phyloP scores from a whole-genome alignment of 768 basidiomycete species.

The Rhodosporidiobolus odoratus region DNA sequence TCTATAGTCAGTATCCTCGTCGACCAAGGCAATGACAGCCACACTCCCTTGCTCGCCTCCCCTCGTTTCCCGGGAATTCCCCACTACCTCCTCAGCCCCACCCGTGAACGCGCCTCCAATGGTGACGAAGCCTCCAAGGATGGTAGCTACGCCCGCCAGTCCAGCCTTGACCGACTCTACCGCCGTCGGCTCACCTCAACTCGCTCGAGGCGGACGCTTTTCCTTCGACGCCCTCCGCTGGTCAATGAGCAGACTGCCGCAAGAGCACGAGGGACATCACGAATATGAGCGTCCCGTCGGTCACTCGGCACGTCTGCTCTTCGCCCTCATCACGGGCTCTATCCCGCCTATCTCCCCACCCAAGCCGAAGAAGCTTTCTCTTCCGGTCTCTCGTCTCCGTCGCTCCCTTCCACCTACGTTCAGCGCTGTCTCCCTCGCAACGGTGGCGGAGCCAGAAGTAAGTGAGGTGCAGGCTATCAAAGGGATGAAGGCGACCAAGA shows the following conservation, averaged over 20 bases:
- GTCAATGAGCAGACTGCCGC: neutral
- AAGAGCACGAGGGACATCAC: neutral
- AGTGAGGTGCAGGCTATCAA: neutral
- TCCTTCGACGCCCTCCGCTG: constrained; percentile 8
- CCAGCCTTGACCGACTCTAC: neutral
- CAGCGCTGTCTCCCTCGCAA: neutral
- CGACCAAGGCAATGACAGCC: no score
- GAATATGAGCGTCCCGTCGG: neutral
- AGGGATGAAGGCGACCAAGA: neutral
- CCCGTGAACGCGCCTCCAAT: no score
- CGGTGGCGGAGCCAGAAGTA: neutral
- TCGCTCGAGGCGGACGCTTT: neutral
- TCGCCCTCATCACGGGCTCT: constrained; percentile 13
- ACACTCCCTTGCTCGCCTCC: no score
- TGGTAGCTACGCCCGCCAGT: neutral
- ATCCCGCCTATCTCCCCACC: neutral
- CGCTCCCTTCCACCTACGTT: neutral
- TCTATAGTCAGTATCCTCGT: no score
- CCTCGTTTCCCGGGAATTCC: no score
- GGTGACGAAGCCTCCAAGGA: neutral
- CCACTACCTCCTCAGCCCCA: no score
- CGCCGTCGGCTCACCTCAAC: neutral
- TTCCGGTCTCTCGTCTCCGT: neutral
- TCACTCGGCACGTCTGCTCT: constrained; percentile 10
- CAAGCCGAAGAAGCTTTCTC: neutral